Evolutionary conservation across 1,284 basidiomycete genomes (phyloP), one percentile per base, ranked within the genome.

Genomic region (Ustilago crameri): DNA sequence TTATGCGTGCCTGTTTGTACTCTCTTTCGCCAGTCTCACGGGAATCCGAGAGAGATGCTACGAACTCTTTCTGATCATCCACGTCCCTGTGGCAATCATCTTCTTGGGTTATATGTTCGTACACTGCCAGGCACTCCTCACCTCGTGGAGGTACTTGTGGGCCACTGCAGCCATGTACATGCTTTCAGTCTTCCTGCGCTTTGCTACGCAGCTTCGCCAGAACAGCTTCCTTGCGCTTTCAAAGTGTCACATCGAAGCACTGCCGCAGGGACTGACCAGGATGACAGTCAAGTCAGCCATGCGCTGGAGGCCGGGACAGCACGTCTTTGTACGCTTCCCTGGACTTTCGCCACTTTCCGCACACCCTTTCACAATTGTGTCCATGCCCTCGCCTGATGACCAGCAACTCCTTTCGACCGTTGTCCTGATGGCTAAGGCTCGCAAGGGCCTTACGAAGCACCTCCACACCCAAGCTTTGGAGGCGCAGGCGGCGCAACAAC

Each of bases 281-380:
- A 55, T 76, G 37, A 66, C 73, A 9, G 56, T 80, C 20, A 44
- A 59, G 3, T 80, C 80, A 3, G 49, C 61, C 1, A 38, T 77
- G 32, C 61, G 74, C 14, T 81, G 80, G 80, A 62, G 42, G n/a
- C 65, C 76, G 2, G 79, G 78, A 5, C 77, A 80, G 42, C 76
- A 81, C 49, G 68, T 82, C 5, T 81, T 74, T 26, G 46, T 82
- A 17, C 74, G 77, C 44, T 78, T 82, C 23, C 79, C 79, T 7
- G 61, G 64, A 9, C 38, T 80, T 5, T 52, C 51, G 7, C 70
- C 74, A 1, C 24, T 56, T 46, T 68, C 74, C 14, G 63, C 66
- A 18, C 80, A 81, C 34, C 80, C 80, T 1, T 81, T 81, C 40
- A 81, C 80, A n/a, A 72, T 81, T 32, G 47, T 76, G 2, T 79